phyloP scores from a whole-genome alignment of 73 alveolate species.

The Breviolum minutum region DNA sequence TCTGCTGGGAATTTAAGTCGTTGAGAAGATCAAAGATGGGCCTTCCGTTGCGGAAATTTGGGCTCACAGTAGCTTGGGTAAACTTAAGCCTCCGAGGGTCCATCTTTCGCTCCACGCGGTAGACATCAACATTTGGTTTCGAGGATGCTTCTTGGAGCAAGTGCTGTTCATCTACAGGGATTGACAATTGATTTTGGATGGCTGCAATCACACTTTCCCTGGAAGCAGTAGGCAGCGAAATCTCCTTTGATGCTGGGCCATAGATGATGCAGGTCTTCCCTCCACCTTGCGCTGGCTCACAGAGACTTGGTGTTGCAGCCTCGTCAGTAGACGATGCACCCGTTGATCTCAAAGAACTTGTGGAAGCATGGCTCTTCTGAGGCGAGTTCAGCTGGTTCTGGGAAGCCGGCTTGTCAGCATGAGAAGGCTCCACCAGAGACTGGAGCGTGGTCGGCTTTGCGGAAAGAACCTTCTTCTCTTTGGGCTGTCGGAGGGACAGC shows the following conservation, averaged over 20 bases:
- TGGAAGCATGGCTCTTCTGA: too few species aligned
- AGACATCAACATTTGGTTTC: neutral
- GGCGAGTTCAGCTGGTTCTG: too few species aligned
- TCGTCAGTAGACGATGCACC: too few species aligned
- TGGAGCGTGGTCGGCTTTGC: neutral
- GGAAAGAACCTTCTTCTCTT: neutral
- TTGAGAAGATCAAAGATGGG: constrained; percentile 48
- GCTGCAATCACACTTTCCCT: constrained; percentile 12
- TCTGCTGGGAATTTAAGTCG: constrained; percentile 3
- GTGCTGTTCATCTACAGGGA: constrained; percentile 61
- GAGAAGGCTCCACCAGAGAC: neutral
- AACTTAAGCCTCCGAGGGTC: constrained; percentile 50
- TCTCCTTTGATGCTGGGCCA: constrained; percentile 1
- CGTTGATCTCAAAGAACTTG: too few species aligned
- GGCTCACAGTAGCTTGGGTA: constrained; percentile 26
- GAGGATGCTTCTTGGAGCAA: constrained; percentile 58
- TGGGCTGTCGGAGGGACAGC: neutral
- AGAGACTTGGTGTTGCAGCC: too few species aligned
- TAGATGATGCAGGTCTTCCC: neutral
- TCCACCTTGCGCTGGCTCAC: too few species aligned
- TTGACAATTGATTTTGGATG: neutral
- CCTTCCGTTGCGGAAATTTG: constrained; percentile 45
- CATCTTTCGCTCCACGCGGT: constrained; percentile 88
- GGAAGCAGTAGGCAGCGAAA: neutral
- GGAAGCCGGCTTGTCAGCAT: too few species aligned